Percentiles rank a stretch among this genome's conserved stretches.
These are phyloP conservation scores for Xylariaceae sp. DNA, from an alignment of 2,329 filamentous ascomycete species.

Conservation along the genomic window DNA sequence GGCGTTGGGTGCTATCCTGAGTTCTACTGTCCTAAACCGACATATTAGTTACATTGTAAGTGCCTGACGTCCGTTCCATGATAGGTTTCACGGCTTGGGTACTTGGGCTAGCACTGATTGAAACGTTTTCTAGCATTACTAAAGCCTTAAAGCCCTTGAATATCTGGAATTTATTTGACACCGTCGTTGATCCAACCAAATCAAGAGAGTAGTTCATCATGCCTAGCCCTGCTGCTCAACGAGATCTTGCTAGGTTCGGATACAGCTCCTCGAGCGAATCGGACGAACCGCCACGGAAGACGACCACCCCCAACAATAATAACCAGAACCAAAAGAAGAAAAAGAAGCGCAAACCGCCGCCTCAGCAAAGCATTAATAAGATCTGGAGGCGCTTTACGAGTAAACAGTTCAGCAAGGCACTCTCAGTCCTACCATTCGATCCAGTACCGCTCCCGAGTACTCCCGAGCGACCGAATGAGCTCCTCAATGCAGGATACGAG, in stretches of 20 bases:
- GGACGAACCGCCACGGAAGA: conserved; percentile 45
- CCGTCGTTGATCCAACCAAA: neutral
- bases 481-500: conserved; percentile 63
- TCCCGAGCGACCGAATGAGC: conserved; percentile 60
- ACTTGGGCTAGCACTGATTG: conserved; percentile 3
- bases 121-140: neutral
- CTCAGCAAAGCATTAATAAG: conserved; percentile 67
- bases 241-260: conserved; percentile 40
- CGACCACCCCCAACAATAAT: conserved; percentile 32
- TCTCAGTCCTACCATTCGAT: conserved; percentile 67
- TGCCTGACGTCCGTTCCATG: neutral
- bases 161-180: neutral
- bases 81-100: neutral
- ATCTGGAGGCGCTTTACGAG: conserved; percentile 66
- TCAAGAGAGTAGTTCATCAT: conserved; percentile 5
- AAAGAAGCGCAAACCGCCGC: conserved; percentile 59
- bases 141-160: conserved; percentile 1
- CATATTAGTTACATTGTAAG: conserved; percentile 14
- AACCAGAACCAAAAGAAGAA: conserved; percentile 56
- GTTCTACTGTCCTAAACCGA: conserved; percentile 2
- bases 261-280: conserved; percentile 56
- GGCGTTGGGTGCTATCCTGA: conserved; percentile 18
- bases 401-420: conserved; percentile 66
- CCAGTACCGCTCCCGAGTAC: conserved; percentile 55
- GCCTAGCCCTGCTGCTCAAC: conserved; percentile 17